A percentile compares a stretch with the other conserved stretches of the same genome.
phyloP scores from a whole-genome alignment of 805 yeast species.

The Candida dajiaensis region DNA sequence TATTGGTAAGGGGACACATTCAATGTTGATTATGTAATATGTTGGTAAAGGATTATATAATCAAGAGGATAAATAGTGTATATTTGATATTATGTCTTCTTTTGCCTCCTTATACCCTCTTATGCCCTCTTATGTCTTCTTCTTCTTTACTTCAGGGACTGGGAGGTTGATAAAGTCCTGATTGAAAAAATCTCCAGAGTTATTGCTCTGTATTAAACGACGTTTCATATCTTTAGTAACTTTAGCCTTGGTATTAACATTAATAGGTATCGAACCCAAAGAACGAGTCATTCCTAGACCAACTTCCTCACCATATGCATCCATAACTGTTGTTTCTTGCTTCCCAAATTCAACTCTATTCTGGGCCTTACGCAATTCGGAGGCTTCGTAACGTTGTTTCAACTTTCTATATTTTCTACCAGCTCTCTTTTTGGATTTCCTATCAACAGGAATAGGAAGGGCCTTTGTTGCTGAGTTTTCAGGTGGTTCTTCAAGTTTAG shows the following conservation, averaged over 20 bases:
- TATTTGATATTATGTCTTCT: too few species aligned
- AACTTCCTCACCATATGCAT: constrained; percentile 71
- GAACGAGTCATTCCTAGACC: constrained; percentile 66
- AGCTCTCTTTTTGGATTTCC: constrained; percentile 76
- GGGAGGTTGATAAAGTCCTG: constrained; percentile 17
- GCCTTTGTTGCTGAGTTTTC: constrained; percentile 53
- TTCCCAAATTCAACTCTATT: constrained; percentile 82
- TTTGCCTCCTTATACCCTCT: too few species aligned
- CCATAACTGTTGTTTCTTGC: constrained; percentile 54
- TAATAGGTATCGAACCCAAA: constrained; percentile 26
- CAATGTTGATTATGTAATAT: too few species aligned
- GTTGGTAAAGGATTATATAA: too few species aligned
- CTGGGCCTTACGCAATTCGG: constrained; percentile 77
- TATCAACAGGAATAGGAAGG: constrained; percentile 65
- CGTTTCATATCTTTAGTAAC: constrained; percentile 55
- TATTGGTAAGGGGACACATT: too few species aligned
- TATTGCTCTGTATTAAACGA: constrained; percentile 30
- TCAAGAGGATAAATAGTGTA: too few species aligned
- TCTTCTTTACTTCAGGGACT: constrained; percentile 2
- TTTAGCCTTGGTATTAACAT: constrained; percentile 46
- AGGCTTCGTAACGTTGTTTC: constrained; percentile 74
- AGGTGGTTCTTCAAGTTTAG: constrained; percentile 75
- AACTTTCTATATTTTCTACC: constrained; percentile 76
- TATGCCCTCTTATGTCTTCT: constrained; percentile 5
- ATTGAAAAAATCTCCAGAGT: constrained; percentile 15